Base-by-base conservation (phyloP, 306 rosid species). In the Oxytropis ochrocephala region DNA sequence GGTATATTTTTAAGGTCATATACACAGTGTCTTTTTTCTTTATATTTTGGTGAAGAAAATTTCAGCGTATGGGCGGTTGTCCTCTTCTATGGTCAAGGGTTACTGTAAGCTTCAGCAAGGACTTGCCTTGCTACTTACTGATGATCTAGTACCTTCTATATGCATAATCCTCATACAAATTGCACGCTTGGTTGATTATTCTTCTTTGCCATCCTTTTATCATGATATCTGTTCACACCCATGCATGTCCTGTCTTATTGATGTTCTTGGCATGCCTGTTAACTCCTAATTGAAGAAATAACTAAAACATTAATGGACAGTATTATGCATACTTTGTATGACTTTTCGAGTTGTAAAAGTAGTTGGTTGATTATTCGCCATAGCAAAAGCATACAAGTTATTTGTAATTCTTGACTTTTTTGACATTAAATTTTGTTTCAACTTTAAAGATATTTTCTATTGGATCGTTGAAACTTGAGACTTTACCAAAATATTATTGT, bases 1-100 rank as follows among this genome's bases (percentile, higher is more conserved):
- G 98, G 98, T 90, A 72, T 78, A 13, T 62, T 73, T 72, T 70
- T 59, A 44, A 46, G 69, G 69, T 44, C 58, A 16, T 52, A 8
- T 27, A 69, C 11, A 0, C 48, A 49, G 35, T 33, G 72, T 24
- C 8, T 33, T 24, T 13, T 17, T 6, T 29, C 41, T 35, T 12
- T 52, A 17, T 49, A 19, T 44, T 13, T 66, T 3, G 7, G 65
- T 24, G 8, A 50, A 56, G 67, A 53, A 43, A 52, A 7, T 1
- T 24, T 36, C 61, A 38, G 53, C 9, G 18, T 32, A 27, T 11
- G 54, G 30, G 11, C 8, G 41, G 5, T 59, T 47, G 8, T n/a
- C 42, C 43, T n/a, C 2, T 38, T 54, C 42, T 50, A 38, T 17
- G 50, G 35, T 39, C 33, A 60, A 52, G 9, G 59, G 18, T 21